Evolutionary conservation across 306 rosid genomes (phyloP), one percentile per base, ranked within the genome.

Genomic region (Geum urbanum): DNA sequence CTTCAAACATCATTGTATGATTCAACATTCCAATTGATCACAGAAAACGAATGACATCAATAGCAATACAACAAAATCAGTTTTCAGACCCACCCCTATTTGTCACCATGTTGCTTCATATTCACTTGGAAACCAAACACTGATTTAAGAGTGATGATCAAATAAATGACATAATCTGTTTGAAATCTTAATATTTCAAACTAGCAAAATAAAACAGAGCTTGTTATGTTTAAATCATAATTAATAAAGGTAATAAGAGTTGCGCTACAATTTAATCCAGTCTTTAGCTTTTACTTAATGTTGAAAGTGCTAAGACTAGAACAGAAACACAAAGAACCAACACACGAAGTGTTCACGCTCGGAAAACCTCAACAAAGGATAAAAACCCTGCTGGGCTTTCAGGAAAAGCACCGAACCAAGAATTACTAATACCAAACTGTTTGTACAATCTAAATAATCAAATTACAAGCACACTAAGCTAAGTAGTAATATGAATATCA

Each of bases 1-100:
- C 67, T 57, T 41, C 11, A 24, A 58, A 60, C 45, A 3, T 54
- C 59, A 45, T 35, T 55, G 12, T 51, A 60, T 39, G 40, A 15
- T 18, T 45, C 63, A 6, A 20, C 8, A 8, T 8, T 18, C 52
- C 9, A 50, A 14, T 27, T 18, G 19, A 48, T 35, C 35, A 60
- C 7, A n/a, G 22, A 48, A 19, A 66, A 48, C 37, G 46, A 63
- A 56, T 63, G 72, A 70, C 22, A 53, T 57, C 43, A 66, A 71
- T 14, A 27, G 58, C 44, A 53, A 18, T 32, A 13, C 18, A 50
- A 51, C 51, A 27, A 18, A 18, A 40, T 5, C 67, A 18, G 20
- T 35, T 8, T 39, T 52, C 63, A 40, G 35, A 55, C 4, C 61
- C 37, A 5, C 15, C 37, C 4, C 13, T 39, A 52, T 3, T 20